phyloP scores from a whole-genome alignment of 1,284 basidiomycete genomes.

The Trametes versicolor region DNA sequence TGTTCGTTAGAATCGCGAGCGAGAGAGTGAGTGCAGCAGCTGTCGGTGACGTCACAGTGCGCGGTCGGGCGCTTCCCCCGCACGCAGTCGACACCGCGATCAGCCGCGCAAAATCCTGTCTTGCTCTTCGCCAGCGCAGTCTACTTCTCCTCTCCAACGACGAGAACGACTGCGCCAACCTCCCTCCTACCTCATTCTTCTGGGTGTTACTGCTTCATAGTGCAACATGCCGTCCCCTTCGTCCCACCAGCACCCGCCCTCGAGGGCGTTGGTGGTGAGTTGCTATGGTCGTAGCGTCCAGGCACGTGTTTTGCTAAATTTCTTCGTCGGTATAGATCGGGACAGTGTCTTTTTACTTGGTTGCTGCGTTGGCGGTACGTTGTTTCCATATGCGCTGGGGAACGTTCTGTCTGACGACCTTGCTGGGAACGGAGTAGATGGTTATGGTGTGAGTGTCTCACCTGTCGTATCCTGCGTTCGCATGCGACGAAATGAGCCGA shows the following conservation, averaged over 20 bases:
- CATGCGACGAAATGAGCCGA: not conserved
- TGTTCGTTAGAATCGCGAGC: too few species aligned
- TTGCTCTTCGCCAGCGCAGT: slow-evolving; percentile 24
- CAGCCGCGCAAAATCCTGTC: slow-evolving; percentile 19
- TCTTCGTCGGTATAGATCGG: slow-evolving; percentile 47
- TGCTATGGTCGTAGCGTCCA: not conserved
- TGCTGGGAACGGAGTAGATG: slow-evolving; percentile 60
- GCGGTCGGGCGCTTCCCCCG: slow-evolving; percentile 18
- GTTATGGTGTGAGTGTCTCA: slow-evolving; percentile 70
- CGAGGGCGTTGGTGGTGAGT: slow-evolving; percentile 38
- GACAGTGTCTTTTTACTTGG: slow-evolving; percentile 80
- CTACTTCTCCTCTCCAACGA: slow-evolving; percentile 6
- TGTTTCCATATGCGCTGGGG: not conserved
- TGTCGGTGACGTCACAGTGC: too few species aligned
- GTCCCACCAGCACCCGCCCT: slow-evolving; percentile 33
- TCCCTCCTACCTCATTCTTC: not conserved
- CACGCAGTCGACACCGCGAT: slow-evolving; percentile 14
- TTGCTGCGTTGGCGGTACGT: slow-evolving; percentile 84
- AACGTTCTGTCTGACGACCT: slow-evolving; percentile 34
- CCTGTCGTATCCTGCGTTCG: not conserved
- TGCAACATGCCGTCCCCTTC: slow-evolving; percentile 26
- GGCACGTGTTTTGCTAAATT: slow-evolving; percentile 4
- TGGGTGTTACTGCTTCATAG: slow-evolving; percentile 13
- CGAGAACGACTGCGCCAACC: slow-evolving; percentile 6
- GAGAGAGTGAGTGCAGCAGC: too few species aligned